Evolutionary conservation across 23 red algal genomes (phyloP).

Genomic region (Agarophyton chilense): DNA sequence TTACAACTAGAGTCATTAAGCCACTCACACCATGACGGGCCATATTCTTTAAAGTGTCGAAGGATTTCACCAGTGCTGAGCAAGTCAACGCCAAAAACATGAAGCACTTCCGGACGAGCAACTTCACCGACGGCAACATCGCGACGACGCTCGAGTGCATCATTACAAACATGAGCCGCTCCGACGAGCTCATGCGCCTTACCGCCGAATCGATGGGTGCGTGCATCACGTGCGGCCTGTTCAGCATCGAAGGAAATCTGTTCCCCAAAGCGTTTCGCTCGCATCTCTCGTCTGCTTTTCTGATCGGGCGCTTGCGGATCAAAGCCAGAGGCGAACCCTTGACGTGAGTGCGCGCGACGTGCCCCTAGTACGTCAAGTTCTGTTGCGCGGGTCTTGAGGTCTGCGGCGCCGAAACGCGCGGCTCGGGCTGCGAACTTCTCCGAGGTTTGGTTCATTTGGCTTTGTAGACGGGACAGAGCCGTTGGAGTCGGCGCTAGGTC

Average conservation of each 20-base stretch:
- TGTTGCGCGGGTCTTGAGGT: not conserved
- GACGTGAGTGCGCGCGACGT: conserved; percentile 48
- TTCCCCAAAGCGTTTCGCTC: conserved; percentile 37
- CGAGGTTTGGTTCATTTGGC: not conserved
- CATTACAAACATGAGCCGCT: not conserved
- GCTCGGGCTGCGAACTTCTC: conserved; percentile 29
- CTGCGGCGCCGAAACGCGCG: conserved; percentile 47
- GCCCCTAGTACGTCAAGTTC: conserved; percentile 60
- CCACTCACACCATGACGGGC: conserved; percentile 71
- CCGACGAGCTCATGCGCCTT: not conserved
- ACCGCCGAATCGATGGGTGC: conserved; percentile 15
- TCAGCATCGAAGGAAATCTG: conserved; percentile 6
- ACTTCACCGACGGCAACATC: conserved; percentile 52
- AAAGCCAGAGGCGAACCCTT: conserved; percentile 57
- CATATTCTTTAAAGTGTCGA: conserved; percentile 56
- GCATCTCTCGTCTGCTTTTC: not conserved
- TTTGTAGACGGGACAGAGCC: not conserved
- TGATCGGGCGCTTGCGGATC: conserved; percentile 33
- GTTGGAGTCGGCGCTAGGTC: not conserved
- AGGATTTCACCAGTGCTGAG: conserved; percentile 48
- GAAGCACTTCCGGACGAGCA: conserved; percentile 27
- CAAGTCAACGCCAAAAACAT: conserved; percentile 73
- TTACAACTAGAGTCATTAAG: conserved; percentile 72
- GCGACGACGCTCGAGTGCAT: conserved; percentile 44
- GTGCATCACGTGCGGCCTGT: not conserved